Evolutionary conservation across 768 basidiomycete species (phyloP), one percentile per base, ranked within the genome.

Genomic region (Boletus fagicola): DNA sequence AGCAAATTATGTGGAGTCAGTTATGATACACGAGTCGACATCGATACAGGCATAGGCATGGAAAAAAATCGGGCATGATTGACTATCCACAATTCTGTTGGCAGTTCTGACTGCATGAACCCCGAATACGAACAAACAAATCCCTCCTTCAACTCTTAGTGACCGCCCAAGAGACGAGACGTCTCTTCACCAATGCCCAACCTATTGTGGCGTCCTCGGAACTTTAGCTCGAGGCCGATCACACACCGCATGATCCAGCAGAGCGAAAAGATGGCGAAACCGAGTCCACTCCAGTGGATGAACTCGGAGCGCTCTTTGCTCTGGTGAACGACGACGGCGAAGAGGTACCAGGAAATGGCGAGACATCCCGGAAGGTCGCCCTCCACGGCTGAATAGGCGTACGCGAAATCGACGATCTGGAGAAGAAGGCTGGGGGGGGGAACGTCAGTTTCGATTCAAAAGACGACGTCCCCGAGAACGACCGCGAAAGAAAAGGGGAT

Each of bases 321-420:
- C 68, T 84, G 76, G 58, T 81, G 75, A 24, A 76, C 77, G 70
- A 84, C 88, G 72, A 88, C 80, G 31, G 83, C 87, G 62, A 83
- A 85, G 31, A 89, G 73, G 42, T 77, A 79, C 82, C 83, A 87
- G 7, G 85, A 77, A 63, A 88, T 84, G 54, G 84, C 85, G 56
- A 85, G 79, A 52, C 85, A 80, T 1, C 83, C 88, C 0, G 86
- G 85, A 28, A 88, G 76, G 67, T 89, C 87, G 33, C 87, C 87
- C 62, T 85, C 82, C 9, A 76, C 66, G 28, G 79, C 77, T 10
- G 83, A 81, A 72, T 86, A 87, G 22, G 86, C 85, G 69, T 90
- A 89, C 4, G 81, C 80, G 39, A 80, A 81, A 43, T 83, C 78
- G 54, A 80, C 83, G 12, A 78, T 68, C 68, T 85, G 82, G 52